These are phyloP conservation scores for Stephanodiscus triporus DNA, from an alignment of 108 stramenopile species.

Conservation along the genomic window DNA sequence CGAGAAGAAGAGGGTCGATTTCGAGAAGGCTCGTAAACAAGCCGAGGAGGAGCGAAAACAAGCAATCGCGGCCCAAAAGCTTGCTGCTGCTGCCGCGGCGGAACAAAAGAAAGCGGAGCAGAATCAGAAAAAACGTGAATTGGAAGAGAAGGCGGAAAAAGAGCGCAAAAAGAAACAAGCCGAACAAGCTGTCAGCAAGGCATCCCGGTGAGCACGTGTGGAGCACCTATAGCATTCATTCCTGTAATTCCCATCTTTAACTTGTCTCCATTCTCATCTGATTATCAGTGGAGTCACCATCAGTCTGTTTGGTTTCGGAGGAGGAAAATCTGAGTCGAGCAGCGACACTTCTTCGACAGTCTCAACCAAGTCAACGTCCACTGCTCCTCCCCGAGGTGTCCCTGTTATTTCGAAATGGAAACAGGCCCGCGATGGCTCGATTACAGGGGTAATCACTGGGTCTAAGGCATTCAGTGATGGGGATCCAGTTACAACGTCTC, in stretches of 20 bases:
- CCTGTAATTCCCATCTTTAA: background rate
- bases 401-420: conserved; percentile 59
- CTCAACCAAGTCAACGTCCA: conserved; percentile 1
- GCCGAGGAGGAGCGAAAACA: conserved; percentile 35
- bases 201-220: conserved; percentile 15
- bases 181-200: conserved; percentile 19
- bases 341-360: conserved; percentile 10
- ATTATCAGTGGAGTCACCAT: conserved; percentile 32
- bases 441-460: conserved; percentile 45
- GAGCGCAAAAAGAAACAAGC: conserved; percentile 15
- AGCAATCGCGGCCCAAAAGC: conserved; percentile 26
- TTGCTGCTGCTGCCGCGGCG: conserved; percentile 12
- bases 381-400: conserved; percentile 33
- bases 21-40: conserved; percentile 24
- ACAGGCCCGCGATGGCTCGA: conserved; percentile 61
- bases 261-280: background rate
- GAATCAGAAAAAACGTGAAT: conserved; percentile 19
- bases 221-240: too few species aligned
- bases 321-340: conserved; percentile 4
- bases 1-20: conserved; percentile 16
- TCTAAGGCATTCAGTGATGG: conserved; percentile 46
- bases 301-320: conserved; percentile 42
- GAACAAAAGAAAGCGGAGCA: conserved; percentile 12
- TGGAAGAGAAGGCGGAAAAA: conserved; percentile 12
- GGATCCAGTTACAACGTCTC: conserved; percentile 51